Evolutionary conservation across 176 grass and related monocot genomes (phyloP).

Genomic region (Ensete ventricosum): DNA sequence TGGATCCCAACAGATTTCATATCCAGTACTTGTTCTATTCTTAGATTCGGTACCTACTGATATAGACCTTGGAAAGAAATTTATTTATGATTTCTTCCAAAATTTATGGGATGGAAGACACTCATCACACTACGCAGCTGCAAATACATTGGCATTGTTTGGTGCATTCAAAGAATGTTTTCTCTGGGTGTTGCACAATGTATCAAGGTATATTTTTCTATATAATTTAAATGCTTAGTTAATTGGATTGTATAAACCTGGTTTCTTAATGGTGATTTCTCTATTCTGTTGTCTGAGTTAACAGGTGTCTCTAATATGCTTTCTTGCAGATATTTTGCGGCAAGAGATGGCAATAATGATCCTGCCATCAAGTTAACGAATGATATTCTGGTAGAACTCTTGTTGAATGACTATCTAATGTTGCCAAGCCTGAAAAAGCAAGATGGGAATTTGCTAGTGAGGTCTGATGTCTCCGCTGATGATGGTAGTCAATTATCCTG

Average conservation of each 20-base stretch:
- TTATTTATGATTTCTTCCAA: conserved; percentile 65
- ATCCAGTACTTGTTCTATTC: conserved; percentile 66
- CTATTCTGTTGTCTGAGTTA: not conserved
- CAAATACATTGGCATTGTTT: conserved; percentile 60
- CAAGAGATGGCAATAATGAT: conserved; percentile 30
- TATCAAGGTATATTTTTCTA: conserved; percentile 41
- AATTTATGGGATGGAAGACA: conserved; percentile 87
- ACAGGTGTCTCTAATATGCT: not conserved
- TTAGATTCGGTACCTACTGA: conserved; percentile 65
- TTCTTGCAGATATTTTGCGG: conserved; percentile 41
- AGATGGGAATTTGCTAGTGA: conserved; percentile 6
- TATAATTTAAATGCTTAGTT: not conserved
- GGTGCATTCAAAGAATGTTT: conserved; percentile 57
- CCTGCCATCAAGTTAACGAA: conserved; percentile 40
- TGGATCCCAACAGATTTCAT: conserved; percentile 76
- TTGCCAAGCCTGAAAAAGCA: conserved; percentile 20
- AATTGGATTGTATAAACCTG: not conserved
- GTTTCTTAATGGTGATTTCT: not conserved
- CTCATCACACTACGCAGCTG: conserved; percentile 46
- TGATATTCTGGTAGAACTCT: conserved; percentile 48
- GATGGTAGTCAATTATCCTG: conserved; percentile 26
- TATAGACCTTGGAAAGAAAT: conserved; percentile 43
- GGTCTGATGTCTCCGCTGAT: conserved; percentile 25
- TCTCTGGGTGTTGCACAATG: conserved; percentile 58
- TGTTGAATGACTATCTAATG: conserved; percentile 75